These are phyloP conservation scores for Exophiala sp. DNA, from an alignment of 2,329 filamentous ascomycete species.

Conservation along the genomic window DNA sequence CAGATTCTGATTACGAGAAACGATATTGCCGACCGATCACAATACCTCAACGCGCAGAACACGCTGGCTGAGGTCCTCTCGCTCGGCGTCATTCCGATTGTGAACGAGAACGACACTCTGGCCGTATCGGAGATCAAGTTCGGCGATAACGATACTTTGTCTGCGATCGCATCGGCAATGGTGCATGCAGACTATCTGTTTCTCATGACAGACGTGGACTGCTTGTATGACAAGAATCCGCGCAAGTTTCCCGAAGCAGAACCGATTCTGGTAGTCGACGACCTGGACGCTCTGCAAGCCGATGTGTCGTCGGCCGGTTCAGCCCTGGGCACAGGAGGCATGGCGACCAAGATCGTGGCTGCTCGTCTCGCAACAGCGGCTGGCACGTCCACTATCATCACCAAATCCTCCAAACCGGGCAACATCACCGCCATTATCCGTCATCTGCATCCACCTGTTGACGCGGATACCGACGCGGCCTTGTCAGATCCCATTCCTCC, in stretches of 20 bases:
- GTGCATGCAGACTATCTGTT: conserved; percentile 95
- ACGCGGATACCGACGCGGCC: conserved; percentile 13
- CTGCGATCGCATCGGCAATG: conserved; percentile 94
- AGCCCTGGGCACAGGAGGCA: conserved; percentile 84
- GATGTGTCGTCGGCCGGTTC: conserved; percentile 91
- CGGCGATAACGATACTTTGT: conserved; percentile 95
- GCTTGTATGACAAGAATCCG: conserved; percentile 93
- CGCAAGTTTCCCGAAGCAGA: conserved; percentile 75
- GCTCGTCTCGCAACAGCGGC: conserved; percentile 87
- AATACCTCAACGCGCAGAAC: conserved; percentile 95
- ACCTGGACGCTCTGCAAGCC: conserved; percentile 73
- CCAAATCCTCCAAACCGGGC: conserved; percentile 83
- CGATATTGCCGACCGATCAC: conserved; percentile 90
- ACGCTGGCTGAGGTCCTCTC: conserved; percentile 83
- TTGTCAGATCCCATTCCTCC: conserved; percentile 44
- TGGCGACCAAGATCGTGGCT: conserved; percentile 95
- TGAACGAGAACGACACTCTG: conserved; percentile 97
- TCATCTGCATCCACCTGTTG: conserved; percentile 60
- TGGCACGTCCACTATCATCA: conserved; percentile 93
- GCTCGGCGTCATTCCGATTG: conserved; percentile 95
- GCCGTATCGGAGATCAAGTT: conserved; percentile 99
- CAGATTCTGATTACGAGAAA: conserved; percentile 92
- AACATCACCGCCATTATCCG: conserved; percentile 84
- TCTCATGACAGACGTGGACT: conserved; percentile 98
- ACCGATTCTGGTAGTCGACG: conserved; percentile 85